Evolutionary conservation across 768 basidiomycete genomes (phyloP), one percentile per base, ranked within the genome.

Genomic region (Pleurotus salmoneostramineus): DNA sequence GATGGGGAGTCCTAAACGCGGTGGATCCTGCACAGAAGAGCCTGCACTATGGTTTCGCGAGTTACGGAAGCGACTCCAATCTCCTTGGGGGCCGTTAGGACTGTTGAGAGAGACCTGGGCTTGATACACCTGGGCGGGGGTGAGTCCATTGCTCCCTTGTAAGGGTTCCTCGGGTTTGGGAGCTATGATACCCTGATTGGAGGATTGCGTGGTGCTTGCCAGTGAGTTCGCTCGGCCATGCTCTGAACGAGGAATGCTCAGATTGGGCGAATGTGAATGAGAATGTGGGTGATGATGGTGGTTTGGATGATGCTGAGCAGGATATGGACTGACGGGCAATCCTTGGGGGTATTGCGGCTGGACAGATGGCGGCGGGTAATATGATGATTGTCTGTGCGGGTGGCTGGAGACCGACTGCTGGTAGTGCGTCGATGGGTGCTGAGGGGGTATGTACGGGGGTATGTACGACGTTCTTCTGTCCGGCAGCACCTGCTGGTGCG

Each of bases 71-170:
- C 65, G 65, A 61, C 61, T 65, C 65, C 68, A 62, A 51, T 71
- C 71, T 60, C 65, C 56, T 49, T 66, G 66, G 43, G 59, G 71
- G 12, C 63, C 65, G 48, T 71, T 64, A 43, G 78, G 72, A 57
- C 69, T 76, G 64, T 77, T 82, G 58, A 71, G 72, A 64, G 84
- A 85, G 47, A 90, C 79, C 68, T 92, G 88, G 6, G 85, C 83
- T 65, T 91, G 91, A 72, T 91, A 92, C 36, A 88, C 85, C 68
- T 93, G 91, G 7, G 89, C 87, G 45, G 88, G 84, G 3, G 89
- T 88, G 52, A 91, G 79, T 3, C 83, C 85, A 36, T 79, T 72
- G 56, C 73, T 76, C 14, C 76, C 72, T 68, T 82, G 81, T 64
- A 78, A 75, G 45, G 77, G 76, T 62, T 83, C 81, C 60, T 80